phyloP scores from a whole-genome alignment of 1,139 yeast genomes.

The Yamadazyma kanchanaburiensis region DNA sequence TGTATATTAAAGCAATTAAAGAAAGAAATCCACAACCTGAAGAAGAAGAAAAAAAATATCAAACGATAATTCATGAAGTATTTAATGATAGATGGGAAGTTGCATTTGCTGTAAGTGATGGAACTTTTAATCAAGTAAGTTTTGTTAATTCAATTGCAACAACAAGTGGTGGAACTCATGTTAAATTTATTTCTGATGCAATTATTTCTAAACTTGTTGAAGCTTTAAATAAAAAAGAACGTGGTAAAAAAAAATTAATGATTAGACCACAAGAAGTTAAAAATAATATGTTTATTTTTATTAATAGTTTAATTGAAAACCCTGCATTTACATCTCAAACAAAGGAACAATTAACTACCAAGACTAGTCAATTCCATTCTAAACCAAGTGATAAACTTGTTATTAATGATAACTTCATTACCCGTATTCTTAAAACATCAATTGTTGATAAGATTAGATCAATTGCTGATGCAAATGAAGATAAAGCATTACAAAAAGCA shows the following conservation, averaged over 20 bases:
- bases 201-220: constrained; percentile 65
- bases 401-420: constrained; percentile 73
- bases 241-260: constrained; percentile 66
- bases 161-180: constrained; percentile 96
- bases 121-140: constrained; percentile 85
- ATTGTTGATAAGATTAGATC: constrained; percentile 79
- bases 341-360: constrained; percentile 91
- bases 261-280: constrained; percentile 86
- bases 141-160: constrained; percentile 98
- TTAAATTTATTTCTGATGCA: constrained; percentile 81
- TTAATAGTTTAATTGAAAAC: constrained; percentile 90
- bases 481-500: constrained; percentile 81
- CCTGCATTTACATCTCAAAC: constrained; percentile 99
- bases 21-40: constrained; percentile 33
- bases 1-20: constrained; percentile 73
- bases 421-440: constrained; percentile 68
- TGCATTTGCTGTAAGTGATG: constrained; percentile 93
- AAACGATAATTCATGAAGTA: constrained; percentile 75
- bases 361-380: constrained; percentile 86
- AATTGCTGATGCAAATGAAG: constrained; percentile 84
- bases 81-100: constrained; percentile 83
- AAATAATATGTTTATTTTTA: constrained; percentile 84
- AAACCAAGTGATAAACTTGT: constrained; percentile 54
- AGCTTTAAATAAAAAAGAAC: constrained; percentile 69
- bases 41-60: constrained; percentile 26